Percentiles rank a stretch among this genome's conserved stretches.
Conservation (phyloP, 1,284 basidiomycete species). For the Meripilus lineatus region DNA sequence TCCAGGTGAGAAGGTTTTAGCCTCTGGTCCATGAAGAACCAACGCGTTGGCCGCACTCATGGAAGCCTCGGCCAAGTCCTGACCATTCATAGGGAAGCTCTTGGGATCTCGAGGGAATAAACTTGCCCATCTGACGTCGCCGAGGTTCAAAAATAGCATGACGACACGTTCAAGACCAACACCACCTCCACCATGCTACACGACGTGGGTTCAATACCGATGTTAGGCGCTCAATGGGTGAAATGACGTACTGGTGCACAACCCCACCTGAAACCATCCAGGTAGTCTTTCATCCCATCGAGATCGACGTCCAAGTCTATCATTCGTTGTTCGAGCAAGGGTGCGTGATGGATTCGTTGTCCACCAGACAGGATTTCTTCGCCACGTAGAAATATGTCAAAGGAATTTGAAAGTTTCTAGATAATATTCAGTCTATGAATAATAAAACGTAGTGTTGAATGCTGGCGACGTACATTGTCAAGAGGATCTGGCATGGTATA, state of each 20-base stretch:
- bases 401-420: conserved; percentile 56
- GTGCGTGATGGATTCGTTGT: conserved; percentile 62
- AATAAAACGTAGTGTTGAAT: no score
- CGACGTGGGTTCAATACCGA: background rate
- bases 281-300: conserved; percentile 51
- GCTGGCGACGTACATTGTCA: conserved; percentile 35
- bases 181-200: conserved; percentile 27
- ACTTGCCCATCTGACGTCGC: conserved; percentile 60
- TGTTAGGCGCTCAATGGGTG: background rate
- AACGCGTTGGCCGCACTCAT: conserved; percentile 22
- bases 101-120: conserved; percentile 64
- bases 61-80: conserved; percentile 24
- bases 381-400: conserved; percentile 73
- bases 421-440: background rate
- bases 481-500: conserved; percentile 66
- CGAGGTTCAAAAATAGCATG: conserved; percentile 58
- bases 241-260: conserved; percentile 46
- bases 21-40: conserved; percentile 28
- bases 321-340: conserved; percentile 54
- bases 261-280: conserved; percentile 64
- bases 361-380: conserved; percentile 72
- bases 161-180: conserved; percentile 59
- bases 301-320: conserved; percentile 47
- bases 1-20: conserved; percentile 23
- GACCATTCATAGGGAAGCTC: conserved; percentile 31